Evolutionary conservation across 192 early-diverging fungal genomes (phyloP), one percentile per base, ranked within the genome.

Genomic region (Coemansia sp.): DNA sequence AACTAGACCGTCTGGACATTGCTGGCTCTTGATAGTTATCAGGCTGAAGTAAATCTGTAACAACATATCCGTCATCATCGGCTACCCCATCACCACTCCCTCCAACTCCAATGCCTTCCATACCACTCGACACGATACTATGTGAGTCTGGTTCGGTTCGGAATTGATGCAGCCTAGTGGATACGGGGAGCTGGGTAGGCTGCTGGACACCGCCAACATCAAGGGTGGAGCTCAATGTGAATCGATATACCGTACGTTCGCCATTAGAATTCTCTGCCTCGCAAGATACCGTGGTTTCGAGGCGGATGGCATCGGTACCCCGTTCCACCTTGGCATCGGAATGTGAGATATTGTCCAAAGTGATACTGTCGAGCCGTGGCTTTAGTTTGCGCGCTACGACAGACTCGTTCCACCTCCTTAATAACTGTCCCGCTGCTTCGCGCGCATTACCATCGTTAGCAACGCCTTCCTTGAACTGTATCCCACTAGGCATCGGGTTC

Each of bases 401-500:
- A 0, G 77, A 73, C 36, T 84, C 77, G 64, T 78, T 75, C 81
- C 81, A 84, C 18, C 77, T 69, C 66, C 67, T 63, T 58, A 84
- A 49, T 11, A 84, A n/a, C 70, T 78, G 76, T 0, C 70, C 77
- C 9, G 77, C 81, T 21, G 77, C 81, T 24, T 84, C 77, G 30
- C 81, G 81, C 21, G 73, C 81, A 62, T 72, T 73, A 0, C 43
- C 55, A 35, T 84, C 81, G 24, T 63, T 73, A 12, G 80, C 80
- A 38, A 83, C 75, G 11, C 80, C 80, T 33, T 83, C 80, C 56
- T 83, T 83, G 46, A 83, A 83, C 63, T 83, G 80, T 64, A 77
- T 83, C 18, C 69, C 75, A 33, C 46, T 30, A 12, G 64, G 63
- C 8, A 53, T 48, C 15, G 73, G 38, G 35, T 59, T 38, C 34